These are phyloP conservation scores for Akanthomyces dipterigenus DNA, from an alignment of 2,329 filamentous ascomycete species.

Conservation along the genomic window DNA sequence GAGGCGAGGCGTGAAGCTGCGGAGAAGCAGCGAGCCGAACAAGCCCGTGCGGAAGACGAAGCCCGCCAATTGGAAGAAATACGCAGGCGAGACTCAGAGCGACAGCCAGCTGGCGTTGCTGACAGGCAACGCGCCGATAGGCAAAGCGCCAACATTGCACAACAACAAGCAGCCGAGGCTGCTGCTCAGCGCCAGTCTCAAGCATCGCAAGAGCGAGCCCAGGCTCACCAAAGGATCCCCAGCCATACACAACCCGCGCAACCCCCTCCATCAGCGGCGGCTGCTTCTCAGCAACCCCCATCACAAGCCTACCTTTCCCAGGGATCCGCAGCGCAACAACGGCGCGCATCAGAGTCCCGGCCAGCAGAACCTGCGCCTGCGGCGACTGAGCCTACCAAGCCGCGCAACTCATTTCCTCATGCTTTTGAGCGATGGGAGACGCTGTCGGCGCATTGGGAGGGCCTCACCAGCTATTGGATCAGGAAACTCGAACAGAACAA, in stretches of 20 bases:
- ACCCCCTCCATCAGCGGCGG: neutral
- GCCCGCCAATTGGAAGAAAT: conserved; percentile 48
- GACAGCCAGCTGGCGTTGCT: conserved; percentile 49
- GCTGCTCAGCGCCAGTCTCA: conserved; percentile 15
- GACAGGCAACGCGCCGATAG: conserved; percentile 30
- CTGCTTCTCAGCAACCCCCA: neutral
- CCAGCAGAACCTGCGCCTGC: conserved; percentile 16
- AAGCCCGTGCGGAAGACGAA: conserved; percentile 52
- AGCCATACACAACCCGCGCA: conserved; percentile 12
- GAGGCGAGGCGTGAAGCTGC: conserved; percentile 65
- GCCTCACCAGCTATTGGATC: conserved; percentile 95
- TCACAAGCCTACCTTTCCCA: conserved; percentile 13
- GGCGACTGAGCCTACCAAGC: conserved; percentile 24
- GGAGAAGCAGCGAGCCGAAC: conserved; percentile 48
- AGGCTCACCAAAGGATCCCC: conserved; percentile 2
- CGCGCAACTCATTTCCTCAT: conserved; percentile 77
- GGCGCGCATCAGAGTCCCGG: conserved; percentile 16
- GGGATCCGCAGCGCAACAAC: conserved; percentile 12
- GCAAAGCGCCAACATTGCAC: conserved; percentile 24
- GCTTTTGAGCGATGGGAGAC: conserved; percentile 98
- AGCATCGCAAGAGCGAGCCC: conserved; percentile 2
- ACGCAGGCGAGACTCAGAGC: conserved; percentile 51
- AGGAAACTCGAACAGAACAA: conserved; percentile 85
- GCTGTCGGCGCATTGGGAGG: conserved; percentile 95
- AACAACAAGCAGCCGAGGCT: conserved; percentile 28